Evolutionary conservation across 257 asterid species (phyloP).

Genomic region (Solanum bulbocastanum): DNA sequence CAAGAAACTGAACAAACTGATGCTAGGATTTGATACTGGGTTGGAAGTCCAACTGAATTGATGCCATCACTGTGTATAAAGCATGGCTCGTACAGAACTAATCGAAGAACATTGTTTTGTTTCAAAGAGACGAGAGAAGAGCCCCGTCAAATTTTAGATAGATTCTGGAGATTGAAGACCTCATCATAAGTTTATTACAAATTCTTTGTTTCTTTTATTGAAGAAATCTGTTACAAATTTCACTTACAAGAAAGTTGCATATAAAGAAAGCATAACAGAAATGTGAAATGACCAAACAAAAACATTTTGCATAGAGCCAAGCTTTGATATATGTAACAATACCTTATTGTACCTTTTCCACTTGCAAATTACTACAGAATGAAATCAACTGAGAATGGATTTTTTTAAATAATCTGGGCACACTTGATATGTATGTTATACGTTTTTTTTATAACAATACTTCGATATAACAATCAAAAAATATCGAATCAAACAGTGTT

Average conservation of each 20-base stretch:
- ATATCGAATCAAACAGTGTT: neutral
- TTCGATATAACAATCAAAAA: neutral
- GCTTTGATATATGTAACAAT: neutral
- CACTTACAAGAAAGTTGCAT: neutral
- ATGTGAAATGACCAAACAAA: neutral
- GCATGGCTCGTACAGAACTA: neutral
- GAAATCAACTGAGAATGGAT: neutral
- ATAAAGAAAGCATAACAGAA: neutral
- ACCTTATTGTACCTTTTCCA: neutral
- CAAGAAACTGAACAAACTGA: slow-evolving; percentile 61
- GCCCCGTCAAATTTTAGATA: neutral
- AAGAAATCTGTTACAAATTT: neutral
- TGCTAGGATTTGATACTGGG: slow-evolving; percentile 54
- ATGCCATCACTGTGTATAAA: neutral
- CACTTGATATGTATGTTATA: neutral
- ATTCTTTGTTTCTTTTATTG: neutral
- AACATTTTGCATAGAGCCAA: neutral
- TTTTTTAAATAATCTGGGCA: neutral
- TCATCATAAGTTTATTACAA: neutral
- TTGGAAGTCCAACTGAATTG: neutral
- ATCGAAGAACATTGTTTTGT: neutral
- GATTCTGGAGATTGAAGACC: neutral
- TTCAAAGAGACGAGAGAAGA: neutral
- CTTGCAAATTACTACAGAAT: neutral
- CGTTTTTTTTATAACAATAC: neutral